Base-by-base conservation (phyloP, 495 filamentous ascomycete genomes). In the Aspergillus cristatus region DNA sequence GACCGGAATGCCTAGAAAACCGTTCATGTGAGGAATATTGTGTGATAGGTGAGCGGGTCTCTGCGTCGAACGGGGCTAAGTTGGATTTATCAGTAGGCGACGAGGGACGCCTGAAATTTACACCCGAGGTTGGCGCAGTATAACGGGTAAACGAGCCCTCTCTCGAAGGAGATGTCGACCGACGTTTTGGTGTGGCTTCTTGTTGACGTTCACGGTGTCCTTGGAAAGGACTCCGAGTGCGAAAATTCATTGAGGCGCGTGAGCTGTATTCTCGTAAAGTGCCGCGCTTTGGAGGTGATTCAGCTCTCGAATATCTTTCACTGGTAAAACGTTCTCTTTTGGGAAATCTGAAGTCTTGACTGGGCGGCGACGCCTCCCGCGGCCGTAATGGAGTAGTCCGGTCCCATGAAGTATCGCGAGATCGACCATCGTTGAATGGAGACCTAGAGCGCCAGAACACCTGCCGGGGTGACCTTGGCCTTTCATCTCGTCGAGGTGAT, bases 401-500 rank as follows among this genome's bases (percentile, higher is more conserved):
- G 18, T 55, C 48, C 35, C 62, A 46, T 10, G 56, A 57, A 33
- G 42, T 42, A 37, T 63, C 54, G 17, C 57, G 60, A 17, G 53
- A 46, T 24, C 59, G 59, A 12, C 51, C 44, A 14, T 61, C 59
- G 24, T 42, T 48, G 34, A 59, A 56, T 1, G 67, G 71, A 13
- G 71, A 73, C 43, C 64, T 60, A 30, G 68, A 58, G 12, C 63
- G 60, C 57, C 71, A 63, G 2, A 50, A 55, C 6, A 47, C 38
- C 32, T 53, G 52, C 14, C 41, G 46, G 28, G 70, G 70, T 10
- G 68, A 71, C 42, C 61, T 55, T 10, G 51, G 47, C 31, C 66
- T 61, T 26, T 56, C 61, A 41, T 73, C 65, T 50, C 70, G 57
- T 50, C 68, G 50, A 16, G 71, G 68, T 36, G 71, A 66, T 46